Conservation (phyloP, 441 rosid genomes). For the Biscutella laevigata region DNA sequence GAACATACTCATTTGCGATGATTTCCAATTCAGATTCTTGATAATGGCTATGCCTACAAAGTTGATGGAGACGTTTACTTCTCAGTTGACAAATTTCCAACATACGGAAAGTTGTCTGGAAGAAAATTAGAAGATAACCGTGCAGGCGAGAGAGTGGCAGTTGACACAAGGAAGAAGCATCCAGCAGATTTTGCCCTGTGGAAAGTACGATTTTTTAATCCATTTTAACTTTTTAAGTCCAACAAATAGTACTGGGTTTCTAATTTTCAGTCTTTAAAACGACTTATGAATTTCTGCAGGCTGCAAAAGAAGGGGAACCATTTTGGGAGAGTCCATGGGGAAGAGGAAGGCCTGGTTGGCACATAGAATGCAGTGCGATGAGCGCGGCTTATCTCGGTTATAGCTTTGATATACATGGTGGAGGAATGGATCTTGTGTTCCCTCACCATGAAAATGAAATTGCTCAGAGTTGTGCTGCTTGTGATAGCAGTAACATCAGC, state of each 20-base stretch:
- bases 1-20: not conserved
- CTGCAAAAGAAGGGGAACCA: conserved; percentile 77
- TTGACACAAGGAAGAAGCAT: conserved; percentile 70
- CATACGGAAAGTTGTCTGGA: conserved; percentile 73
- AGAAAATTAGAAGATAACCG: conserved; percentile 79
- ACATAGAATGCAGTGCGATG: conserved; percentile 94
- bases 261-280: not conserved
- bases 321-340: conserved; percentile 98
- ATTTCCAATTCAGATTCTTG: conserved; percentile 53
- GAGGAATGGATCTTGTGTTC: conserved; percentile 91
- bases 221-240: not conserved
- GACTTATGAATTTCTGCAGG: conserved; percentile 30
- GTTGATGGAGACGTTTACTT: conserved; percentile 75
- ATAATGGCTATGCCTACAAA: conserved; percentile 70
- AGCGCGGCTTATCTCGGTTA: conserved; percentile 77
- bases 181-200: conserved; percentile 94
- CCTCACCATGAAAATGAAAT: conserved; percentile 96
- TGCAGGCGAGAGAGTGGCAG: conserved; percentile 86
- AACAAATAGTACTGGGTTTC: not conserved
- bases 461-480: conserved; percentile 93
- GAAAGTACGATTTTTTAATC: conserved; percentile 36
- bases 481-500: conserved; percentile 54
- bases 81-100: conserved; percentile 60
- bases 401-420: conserved; percentile 86
- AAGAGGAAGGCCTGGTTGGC: conserved; percentile 94